Conservation (phyloP, 176 grass and related monocot species). For the sorghum (Sorghum bicolor) region DNA sequence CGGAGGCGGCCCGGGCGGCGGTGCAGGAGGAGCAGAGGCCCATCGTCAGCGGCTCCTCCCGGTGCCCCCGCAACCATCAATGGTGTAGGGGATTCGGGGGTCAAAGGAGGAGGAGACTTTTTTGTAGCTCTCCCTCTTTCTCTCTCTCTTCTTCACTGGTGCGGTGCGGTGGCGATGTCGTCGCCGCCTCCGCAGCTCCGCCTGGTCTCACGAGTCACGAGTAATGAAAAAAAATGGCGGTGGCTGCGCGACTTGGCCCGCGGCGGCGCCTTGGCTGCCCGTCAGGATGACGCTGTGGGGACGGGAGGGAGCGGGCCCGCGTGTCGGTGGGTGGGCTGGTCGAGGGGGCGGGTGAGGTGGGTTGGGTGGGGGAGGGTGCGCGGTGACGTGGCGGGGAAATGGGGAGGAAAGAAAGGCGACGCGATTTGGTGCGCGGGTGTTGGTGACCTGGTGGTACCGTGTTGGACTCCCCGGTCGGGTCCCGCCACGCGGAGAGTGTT, state of each 20-base stretch:
- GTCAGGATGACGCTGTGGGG: neutral
- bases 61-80: slow-evolving; percentile 36
- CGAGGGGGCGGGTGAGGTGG: neutral
- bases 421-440: neutral
- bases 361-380: neutral
- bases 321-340: neutral
- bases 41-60: slow-evolving; percentile 26
- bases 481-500: neutral
- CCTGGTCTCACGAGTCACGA: neutral
- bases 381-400: slow-evolving; percentile 23
- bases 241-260: neutral
- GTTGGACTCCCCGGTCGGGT: neutral
- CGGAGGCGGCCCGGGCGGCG: neutral
- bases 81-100: slow-evolving; percentile 9
- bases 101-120: neutral
- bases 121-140: neutral
- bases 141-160: neutral
- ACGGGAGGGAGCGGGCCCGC: neutral
- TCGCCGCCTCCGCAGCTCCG: neutral
- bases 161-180: neutral
- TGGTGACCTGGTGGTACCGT: neutral
- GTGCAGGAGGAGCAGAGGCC: slow-evolving; percentile 45
- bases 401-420: slow-evolving; percentile 19
- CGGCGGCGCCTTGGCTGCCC: too few species aligned
- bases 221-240: slow-evolving; percentile 18